Evolutionary conservation across 2,329 filamentous ascomycete species (phyloP).

Genomic region (Geosmithia flava): DNA sequence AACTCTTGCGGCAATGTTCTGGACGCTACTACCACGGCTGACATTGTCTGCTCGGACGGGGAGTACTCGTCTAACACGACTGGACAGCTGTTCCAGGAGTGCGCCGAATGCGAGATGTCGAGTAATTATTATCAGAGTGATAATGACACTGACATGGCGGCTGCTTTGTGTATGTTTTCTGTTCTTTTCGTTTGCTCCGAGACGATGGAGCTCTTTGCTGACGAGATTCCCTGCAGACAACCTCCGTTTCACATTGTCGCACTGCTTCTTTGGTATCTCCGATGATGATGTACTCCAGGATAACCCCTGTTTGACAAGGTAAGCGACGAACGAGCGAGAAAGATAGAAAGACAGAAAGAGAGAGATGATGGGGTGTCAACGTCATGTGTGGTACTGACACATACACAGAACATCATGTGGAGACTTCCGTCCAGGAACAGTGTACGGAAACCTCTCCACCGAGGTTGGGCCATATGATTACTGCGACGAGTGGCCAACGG

Average conservation of each 20-base stretch:
- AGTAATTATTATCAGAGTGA: conserved; percentile 30
- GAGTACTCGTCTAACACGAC: conserved; percentile 20
- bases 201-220: conserved; percentile 3
- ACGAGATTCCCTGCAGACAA: conserved; percentile 32
- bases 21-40: conserved; percentile 26
- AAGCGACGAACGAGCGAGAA: conserved; percentile 2
- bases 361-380: too few species aligned
- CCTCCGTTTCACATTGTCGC: conserved; percentile 39
- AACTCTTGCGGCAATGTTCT: conserved; percentile 41
- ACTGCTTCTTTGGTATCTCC: conserved; percentile 40
- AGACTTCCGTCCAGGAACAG: conserved; percentile 30
- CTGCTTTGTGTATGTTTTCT: conserved; percentile 37
- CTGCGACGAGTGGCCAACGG: conserved; percentile 35
- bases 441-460: conserved; percentile 35
- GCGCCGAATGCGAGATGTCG: conserved; percentile 36
- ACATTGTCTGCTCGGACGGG: conserved; percentile 34
- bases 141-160: conserved; percentile 36
- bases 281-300: conserved; percentile 24
- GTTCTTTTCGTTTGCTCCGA: too few species aligned
- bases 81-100: conserved; percentile 38
- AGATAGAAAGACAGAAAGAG: too few species aligned
- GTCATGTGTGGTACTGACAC: conserved; percentile 11
- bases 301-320: conserved; percentile 42
- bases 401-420: conserved; percentile 36
- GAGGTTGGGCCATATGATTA: conserved; percentile 36